These are phyloP conservation scores for Candida insectalens DNA, from an alignment of 805 yeast species.

Conservation along the genomic window DNA sequence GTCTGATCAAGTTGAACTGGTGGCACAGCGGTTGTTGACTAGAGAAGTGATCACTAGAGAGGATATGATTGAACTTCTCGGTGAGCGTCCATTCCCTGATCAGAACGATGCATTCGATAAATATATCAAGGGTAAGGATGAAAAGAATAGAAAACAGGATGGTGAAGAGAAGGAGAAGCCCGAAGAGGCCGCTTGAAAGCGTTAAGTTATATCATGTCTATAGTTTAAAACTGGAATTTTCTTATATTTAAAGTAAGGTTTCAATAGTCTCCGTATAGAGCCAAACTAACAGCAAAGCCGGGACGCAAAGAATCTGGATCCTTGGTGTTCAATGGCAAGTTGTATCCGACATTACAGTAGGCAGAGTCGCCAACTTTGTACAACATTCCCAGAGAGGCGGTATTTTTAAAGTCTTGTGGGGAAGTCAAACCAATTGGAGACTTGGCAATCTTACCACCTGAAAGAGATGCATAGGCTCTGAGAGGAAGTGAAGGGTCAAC, in stretches of 20 bases:
- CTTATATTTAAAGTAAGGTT: neutral
- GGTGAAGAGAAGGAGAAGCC: neutral
- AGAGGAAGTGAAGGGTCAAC: constrained; percentile 37
- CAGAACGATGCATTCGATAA: constrained; percentile 85
- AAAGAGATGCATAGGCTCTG: constrained; percentile 52
- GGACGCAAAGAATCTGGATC: constrained; percentile 42
- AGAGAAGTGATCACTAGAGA: constrained; percentile 78
- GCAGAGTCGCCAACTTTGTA: constrained; percentile 53
- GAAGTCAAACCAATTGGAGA: neutral
- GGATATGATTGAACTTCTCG: constrained; percentile 68
- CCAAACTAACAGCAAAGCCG: constrained; percentile 34
- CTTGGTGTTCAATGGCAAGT: constrained; percentile 48
- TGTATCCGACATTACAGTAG: constrained; percentile 56
- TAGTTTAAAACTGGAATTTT: neutral
- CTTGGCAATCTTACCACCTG: constrained; percentile 51
- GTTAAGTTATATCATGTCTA: neutral
- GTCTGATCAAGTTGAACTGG: constrained; percentile 49
- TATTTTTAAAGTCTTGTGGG: constrained; percentile 24
- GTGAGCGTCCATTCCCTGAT: constrained; percentile 71
- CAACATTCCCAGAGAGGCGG: constrained; percentile 44
- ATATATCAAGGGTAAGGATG: constrained; percentile 41
- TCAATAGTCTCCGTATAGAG: constrained; percentile 17
- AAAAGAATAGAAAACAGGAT: constrained; percentile 4
- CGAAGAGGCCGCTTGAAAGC: neutral
- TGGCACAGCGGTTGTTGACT: constrained; percentile 60